Conservation (phyloP, 2,329 filamentous ascomycete species). For the Aspergillus sojae region DNA sequence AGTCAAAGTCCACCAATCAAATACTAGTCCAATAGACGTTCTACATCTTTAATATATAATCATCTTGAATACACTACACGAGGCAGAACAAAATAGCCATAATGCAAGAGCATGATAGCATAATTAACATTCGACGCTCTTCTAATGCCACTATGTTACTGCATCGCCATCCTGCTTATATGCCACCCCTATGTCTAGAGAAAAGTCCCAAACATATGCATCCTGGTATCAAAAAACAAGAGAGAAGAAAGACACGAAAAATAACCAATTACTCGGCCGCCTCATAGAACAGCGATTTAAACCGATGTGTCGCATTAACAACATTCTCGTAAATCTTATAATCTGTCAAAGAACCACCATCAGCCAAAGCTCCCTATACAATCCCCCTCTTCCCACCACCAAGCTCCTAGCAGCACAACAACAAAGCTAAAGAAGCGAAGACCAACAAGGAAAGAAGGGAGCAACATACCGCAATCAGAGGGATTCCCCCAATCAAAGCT, state of each 20-base stretch:
- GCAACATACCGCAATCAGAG: conserved; percentile 40
- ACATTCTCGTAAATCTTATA: conserved; percentile 74
- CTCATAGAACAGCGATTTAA: conserved; percentile 79
- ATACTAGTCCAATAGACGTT: background rate
- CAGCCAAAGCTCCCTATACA: background rate
- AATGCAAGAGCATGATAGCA: background rate
- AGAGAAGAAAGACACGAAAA: background rate
- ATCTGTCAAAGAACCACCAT: conserved; percentile 55
- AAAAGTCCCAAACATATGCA: background rate
- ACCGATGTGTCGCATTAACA: conserved; percentile 81
- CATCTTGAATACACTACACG: background rate
- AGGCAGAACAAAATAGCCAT: background rate
- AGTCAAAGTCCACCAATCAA: background rate
- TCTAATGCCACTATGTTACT: background rate
- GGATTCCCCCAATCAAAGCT: conserved; percentile 48
- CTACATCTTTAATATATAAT: background rate
- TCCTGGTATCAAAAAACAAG: background rate
- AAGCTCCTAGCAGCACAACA: no score
- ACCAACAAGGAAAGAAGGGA: background rate
- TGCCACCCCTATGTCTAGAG: background rate
- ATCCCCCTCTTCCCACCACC: no score
- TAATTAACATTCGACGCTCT: background rate
- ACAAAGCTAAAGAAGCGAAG: no score
- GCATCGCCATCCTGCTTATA: background rate
- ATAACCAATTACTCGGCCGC: conserved; percentile 14